A percentile compares a stretch with the other conserved stretches of the same genome.
Evolutionary conservation across 257 asterid genomes (phyloP).

Genomic region (Nicotiana benthamiana): DNA sequence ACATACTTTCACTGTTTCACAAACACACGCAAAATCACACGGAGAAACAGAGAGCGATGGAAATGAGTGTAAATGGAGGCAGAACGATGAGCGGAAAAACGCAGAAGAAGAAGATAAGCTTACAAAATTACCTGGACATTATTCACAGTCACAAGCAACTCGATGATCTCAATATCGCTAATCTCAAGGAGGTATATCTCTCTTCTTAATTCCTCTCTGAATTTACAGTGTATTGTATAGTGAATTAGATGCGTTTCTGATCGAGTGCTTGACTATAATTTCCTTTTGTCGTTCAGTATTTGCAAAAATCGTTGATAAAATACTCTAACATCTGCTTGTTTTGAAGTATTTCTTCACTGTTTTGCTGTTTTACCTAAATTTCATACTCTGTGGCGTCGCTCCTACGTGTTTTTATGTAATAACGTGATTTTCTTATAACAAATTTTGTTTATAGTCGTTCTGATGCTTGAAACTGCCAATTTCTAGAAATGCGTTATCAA

Average conservation of each 20-base stretch:
- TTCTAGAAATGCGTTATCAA: too few relatives aligned
- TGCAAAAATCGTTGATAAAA: background rate
- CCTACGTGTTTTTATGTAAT: background rate
- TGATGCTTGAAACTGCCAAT: background rate
- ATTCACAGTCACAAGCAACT: slow-evolving; percentile 8
- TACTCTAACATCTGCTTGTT: background rate
- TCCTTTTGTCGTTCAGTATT: background rate
- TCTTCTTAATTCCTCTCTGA: background rate
- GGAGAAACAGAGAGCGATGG: too few relatives aligned
- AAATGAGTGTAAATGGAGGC: background rate
- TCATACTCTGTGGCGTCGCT: background rate
- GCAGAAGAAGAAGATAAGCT: slow-evolving; percentile 13
- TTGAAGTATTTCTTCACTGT: too few relatives aligned
- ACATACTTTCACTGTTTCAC: background rate
- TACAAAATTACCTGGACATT: slow-evolving; percentile 21
- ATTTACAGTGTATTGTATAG: too few relatives aligned
- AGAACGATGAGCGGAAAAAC: background rate
- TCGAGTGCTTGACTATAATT: too few relatives aligned
- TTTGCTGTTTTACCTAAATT: too few relatives aligned
- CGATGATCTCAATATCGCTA: slow-evolving; percentile 15
- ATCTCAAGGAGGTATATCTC: slow-evolving; percentile 22
- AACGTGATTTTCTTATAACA: too few relatives aligned
- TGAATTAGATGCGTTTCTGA: too few relatives aligned
- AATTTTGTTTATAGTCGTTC: background rate
- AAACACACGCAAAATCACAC: too few relatives aligned